phyloP scores from a whole-genome alignment of 371 early-diverging fungal genomes.

The Thermomucor indicae-seudaticae region DNA sequence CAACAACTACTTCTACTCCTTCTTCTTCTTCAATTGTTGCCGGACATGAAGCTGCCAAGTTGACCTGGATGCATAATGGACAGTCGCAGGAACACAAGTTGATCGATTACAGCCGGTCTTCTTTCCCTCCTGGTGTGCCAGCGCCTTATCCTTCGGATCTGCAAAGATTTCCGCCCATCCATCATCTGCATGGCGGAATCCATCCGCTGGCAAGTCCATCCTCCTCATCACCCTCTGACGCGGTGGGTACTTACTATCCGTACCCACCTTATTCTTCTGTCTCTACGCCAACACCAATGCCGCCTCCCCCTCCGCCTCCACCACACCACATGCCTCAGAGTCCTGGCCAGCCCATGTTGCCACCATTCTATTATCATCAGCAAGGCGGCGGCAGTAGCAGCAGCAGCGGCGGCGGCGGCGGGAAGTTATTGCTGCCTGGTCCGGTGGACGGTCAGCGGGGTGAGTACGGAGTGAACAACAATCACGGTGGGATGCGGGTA shows the following conservation, averaged over 20 bases:
- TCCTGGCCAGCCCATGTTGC: background rate
- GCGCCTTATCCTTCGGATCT: background rate
- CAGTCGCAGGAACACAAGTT: background rate
- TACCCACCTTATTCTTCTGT: constrained; percentile 3
- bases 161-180: background rate
- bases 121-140: background rate
- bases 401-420: constrained; percentile 13
- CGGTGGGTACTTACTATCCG: constrained; percentile 9
- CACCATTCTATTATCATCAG: constrained; percentile 1
- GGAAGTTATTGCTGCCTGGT: constrained; percentile 1
- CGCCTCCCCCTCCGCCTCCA: background rate
- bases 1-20: background rate
- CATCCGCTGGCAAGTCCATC: constrained; percentile 1
- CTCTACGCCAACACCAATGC: background rate
- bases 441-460: background rate
- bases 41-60: background rate
- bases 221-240: constrained; percentile 7
- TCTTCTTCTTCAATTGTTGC: constrained; percentile 1
- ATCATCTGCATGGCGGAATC: background rate
- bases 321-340: background rate
- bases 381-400: constrained; percentile 7
- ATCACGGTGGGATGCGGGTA: background rate
- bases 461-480: background rate
- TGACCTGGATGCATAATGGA: constrained; percentile 10
- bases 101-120: background rate